Percentiles rank a stretch among this genome's conserved stretches.
These are phyloP conservation scores for Avena atlantica DNA, from an alignment of 176 grass and related monocot genomes.

Conservation along the genomic window DNA sequence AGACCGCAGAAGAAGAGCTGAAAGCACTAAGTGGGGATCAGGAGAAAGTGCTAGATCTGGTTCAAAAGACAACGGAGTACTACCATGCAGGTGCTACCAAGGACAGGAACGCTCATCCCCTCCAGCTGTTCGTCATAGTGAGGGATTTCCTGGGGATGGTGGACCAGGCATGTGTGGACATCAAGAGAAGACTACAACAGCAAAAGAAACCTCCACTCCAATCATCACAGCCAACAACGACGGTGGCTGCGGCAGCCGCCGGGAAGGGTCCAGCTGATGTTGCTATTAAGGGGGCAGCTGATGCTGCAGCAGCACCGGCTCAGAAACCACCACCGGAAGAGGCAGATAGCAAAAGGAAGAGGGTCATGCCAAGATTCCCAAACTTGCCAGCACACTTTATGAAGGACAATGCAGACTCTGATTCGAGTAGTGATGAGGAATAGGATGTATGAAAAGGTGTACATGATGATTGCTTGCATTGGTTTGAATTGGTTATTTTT, in stretches of 20 bases:
- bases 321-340: conserved; percentile 51
- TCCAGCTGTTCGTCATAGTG: conserved; percentile 89
- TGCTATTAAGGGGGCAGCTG: conserved; percentile 34
- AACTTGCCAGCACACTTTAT: conserved; percentile 88
- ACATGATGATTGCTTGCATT: conserved; percentile 70
- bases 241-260: background rate
- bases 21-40: conserved; percentile 60
- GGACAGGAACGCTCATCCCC: conserved; percentile 63
- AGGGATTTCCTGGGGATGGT: conserved; percentile 98
- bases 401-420: conserved; percentile 77
- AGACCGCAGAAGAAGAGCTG: conserved; percentile 64
- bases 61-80: conserved; percentile 77
- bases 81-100: conserved; percentile 86
- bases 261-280: background rate
- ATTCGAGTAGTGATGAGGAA: conserved; percentile 93
- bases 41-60: conserved; percentile 76
- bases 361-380: conserved; percentile 83
- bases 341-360: conserved; percentile 63
- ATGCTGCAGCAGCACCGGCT: conserved; percentile 35
- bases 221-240: conserved; percentile 41
- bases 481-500: conserved; percentile 54
- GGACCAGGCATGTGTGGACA: conserved; percentile 90
- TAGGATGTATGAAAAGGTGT: conserved; percentile 41
- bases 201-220: conserved; percentile 51
- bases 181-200: conserved; percentile 77